Base-by-base conservation (phyloP, 2,329 filamentous ascomycete species). In the Aspergillus sp. region DNA sequence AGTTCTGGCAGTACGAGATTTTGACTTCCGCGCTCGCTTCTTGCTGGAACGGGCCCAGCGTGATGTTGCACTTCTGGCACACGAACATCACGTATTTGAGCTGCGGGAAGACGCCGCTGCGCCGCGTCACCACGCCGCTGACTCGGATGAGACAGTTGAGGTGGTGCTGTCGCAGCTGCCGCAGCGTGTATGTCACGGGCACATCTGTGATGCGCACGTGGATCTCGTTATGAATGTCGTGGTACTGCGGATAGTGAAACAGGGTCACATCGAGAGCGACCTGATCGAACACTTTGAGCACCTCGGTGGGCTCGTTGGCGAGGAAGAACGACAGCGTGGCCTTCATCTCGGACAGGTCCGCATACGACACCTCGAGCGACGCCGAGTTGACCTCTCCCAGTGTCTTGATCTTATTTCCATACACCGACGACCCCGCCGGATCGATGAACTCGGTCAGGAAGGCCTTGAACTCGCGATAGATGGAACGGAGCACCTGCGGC, bases 21-120 rank as follows among this genome's bases (percentile, higher is more conserved):
- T 91, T 95, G 63, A 98, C 90, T 68, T 98, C 93, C 39, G 90
- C 83, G 52, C 93, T 94, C 38, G 91, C 93, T 71, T 98, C 93
- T 62, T 98, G 93, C 63, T 95, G 91, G 74, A 96, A 98, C 12
- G 93, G 93, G 1, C 93, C 93, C 3, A 98, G 79, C 0, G 89
- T 95, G 41, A 87, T 80, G 51, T 88, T 87, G 61, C 93, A 98
- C 71, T 96, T 98, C 48, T 77, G 82, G 71, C 93, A 98, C 71
- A 96, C 88, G 63, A 98, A 97, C 71, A 96, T 95, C 72, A 98
- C 88, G 67, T 97, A 96, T 68, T 97, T 97, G 51, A 98, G 76
- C 71, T 98, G 93, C 3, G 93, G 93, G 66, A 98, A 98, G 42
- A 98, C 94, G 47, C 93, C 93, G 28, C 85, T 94, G 56, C 93